Base-by-base conservation (phyloP, 768 basidiomycete genomes). In the Udeniomyces megalosporus region DNA sequence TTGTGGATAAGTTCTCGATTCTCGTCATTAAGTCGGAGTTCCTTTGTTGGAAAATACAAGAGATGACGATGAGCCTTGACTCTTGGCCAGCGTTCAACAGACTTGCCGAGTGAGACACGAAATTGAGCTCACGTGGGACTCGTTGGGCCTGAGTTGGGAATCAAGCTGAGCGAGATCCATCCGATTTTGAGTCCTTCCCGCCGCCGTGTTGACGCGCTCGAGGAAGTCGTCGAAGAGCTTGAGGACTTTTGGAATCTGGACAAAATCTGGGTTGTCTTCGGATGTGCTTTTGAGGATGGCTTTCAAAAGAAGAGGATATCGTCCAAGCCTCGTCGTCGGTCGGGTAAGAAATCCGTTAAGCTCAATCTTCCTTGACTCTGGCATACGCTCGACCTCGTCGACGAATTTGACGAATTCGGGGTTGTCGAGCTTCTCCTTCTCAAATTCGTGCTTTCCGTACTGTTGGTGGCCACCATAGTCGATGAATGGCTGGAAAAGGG, bases 391-490 rank as follows among this genome's bases (percentile, higher is more conserved):
- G 2, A 86, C 88, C 67, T 82, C 77, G 79, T 97, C 95, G 32
- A 97, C 95, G 73, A 97, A 99, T 64, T 82, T 82, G 57, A 89
- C 85, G 75, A 99, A 99, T 14, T 83, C 86, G 5, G 85, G 81
- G 75, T 99, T 99, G 55, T 83, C 80, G 60, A 80, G 83, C 78
- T 96, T 97, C 79, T 97, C 95, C 79, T 88, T 93, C 77, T 99
- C 95, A 73, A 99, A 97, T 75, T 96, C 92, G 72, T 89, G 96
- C 74, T 97, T 99, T 14, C 95, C 95, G 70, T 93, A 96, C 61
- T 96, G 76, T 73, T 99, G 95, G 71, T 97, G 93, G 10, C 90
- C 84, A 48, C 93, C 95, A 69, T 97, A 99, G 35, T 82, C 82
- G 52, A 97, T 91, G 70, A 96, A 99, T 1, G 95, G 95, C 11